Base-by-base conservation (phyloP, 2,329 filamentous ascomycete genomes). In the Colletotrichum somersetense region DNA sequence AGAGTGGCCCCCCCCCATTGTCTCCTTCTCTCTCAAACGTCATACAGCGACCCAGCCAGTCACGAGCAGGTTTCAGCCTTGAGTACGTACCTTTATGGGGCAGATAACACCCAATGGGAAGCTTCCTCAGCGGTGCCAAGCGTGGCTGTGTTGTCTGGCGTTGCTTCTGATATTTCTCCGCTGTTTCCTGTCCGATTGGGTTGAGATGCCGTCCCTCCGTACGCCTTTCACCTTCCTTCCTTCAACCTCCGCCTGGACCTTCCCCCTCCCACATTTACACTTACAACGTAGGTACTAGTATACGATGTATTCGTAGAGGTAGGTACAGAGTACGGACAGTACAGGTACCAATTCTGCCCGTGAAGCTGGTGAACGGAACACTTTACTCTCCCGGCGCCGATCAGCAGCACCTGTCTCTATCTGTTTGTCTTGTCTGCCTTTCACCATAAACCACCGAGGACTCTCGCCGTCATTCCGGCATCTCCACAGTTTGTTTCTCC, bases 141-240 rank as follows among this genome's bases (percentile, higher is more conserved):
- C 66, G 70, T 72, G 70, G 70, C 70, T 72, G 70, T 70, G 70
- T 64, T 70, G 70, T 70, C 66, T 72, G 48, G 66, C 48, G 57
- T 71, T 72, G 58, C 66, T 68, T 64, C 53, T 48, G 55, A 64
- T 64, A 69, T 70, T 55, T 72, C 66, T 61, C 70, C 70, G 59
- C 55, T 67, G 70, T 69, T 72, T 72, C 66, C 63, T 63, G 61
- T 52, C 33, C 46, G 38, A 35, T 12, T 50, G 20, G 8, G 42
- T 18, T 50, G 20, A 16, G 42, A 62, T 23, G 42, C 42, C 18
- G 18, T 20, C 33, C 5, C 33, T 57, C 53, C 53, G 20, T 38
- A 7, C 6, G 40, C 40, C 40, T 8, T 18, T 14, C 4, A 4
- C 6, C 42, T 6, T 44, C 3, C 42, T 20, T 20, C 33, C 33